Percentiles rank a stretch among this genome's conserved stretches.
Evolutionary conservation across 306 rosid genomes (phyloP).

Genomic region (Medicago truncatula): MtrunA17r5.0-ANR NC_053046.1:38319001-38319500

Average conservation of each 20-base stretch:
- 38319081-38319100: constrained; percentile 8
- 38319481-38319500: background rate
- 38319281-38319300: constrained; percentile 93
- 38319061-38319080: background rate
- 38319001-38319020: constrained; percentile 98
- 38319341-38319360: constrained; percentile 48
- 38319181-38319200: constrained; percentile 33
- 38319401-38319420: constrained; percentile 5
- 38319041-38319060: constrained; percentile 39
- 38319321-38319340: constrained; percentile 92
- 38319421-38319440: constrained; percentile 15
- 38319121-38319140: constrained; percentile 4
- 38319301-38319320: constrained; percentile 86
- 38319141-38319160: constrained; percentile 16
- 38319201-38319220: constrained; percentile 40
- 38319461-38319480: background rate
- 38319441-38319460: background rate
- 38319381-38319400: constrained; percentile 1
- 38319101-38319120: constrained; percentile 27
- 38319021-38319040: constrained; percentile 97
- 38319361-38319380: constrained; percentile 38
- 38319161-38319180: constrained; percentile 35
- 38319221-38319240: constrained; percentile 66
- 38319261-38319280: constrained; percentile 95
- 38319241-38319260: constrained; percentile 97